Base-by-base conservation (phyloP, 257 asterid genomes). In the Plantago ovata region DNA sequence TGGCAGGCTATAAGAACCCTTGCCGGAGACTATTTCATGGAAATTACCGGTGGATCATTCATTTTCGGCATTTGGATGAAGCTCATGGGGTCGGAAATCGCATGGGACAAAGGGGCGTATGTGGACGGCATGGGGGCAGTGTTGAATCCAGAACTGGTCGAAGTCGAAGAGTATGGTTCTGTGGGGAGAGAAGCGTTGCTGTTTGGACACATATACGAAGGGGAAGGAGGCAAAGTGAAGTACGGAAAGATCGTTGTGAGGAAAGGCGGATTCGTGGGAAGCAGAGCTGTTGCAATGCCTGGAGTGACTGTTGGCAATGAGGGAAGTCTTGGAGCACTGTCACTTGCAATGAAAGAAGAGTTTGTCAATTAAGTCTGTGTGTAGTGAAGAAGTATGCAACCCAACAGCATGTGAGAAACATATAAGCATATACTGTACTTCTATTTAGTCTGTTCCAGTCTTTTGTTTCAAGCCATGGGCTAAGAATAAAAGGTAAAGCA, bases 141-240 rank as follows among this genome's bases (percentile, higher is more conserved):
- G 56, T 32, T 84, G 62, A 84, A 84, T 61, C 89, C 94, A 16
- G 94, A 84, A 62, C 66, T 84, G 69, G 57, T 81, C n/a, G 67
- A 63, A 22, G 56, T 81, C 46, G 71, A 77, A 55, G 70, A 62
- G 38, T 53, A 79, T 21, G 86, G 89, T 8, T 66, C 70, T 7
- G 53, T 82, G 0, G 91, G 62, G 13, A 74, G 60, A 60, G 91
- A 80, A 21, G 87, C 84, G 11, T 74, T 85, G 84, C 65, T 82
- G 1, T 85, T 85, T 45, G 91, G 88, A 16, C 95, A 85, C 38
- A 72, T 85, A 43, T 85, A 85, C 33, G 95, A 84, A 65, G 94
- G 89, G 2, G 88, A 77, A 44, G 84, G 62, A 4, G 95, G 89
- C 14, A 72, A 74, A 54, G 86, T 85, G 9, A 85, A 82, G 72